These are phyloP conservation scores for Nitzschia sp. DNA, from an alignment of 108 stramenopile species.

Conservation along the genomic window DNA sequence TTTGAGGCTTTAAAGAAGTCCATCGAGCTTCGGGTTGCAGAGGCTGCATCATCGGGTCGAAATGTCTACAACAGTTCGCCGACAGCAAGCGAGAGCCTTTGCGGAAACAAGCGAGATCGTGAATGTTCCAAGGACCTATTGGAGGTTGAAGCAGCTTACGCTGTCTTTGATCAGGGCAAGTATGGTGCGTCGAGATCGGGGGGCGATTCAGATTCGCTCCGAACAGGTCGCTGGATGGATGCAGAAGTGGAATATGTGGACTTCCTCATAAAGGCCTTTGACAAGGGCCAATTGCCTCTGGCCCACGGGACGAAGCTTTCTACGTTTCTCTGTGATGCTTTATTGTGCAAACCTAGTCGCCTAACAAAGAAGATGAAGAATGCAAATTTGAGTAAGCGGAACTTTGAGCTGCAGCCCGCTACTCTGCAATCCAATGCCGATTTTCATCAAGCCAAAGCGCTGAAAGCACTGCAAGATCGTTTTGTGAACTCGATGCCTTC, in stretches of 20 bases:
- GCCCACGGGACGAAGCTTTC: constrained; percentile 64
- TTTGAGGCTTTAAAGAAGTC: constrained; percentile 12
- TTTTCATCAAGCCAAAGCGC: background rate
- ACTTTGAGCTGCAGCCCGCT: background rate
- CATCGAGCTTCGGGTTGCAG: background rate
- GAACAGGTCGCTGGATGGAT: constrained; percentile 77
- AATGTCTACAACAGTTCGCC: background rate
- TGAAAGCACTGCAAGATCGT: constrained; percentile 49
- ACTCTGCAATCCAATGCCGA: background rate
- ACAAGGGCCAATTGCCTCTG: constrained; percentile 51
- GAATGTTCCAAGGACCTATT: background rate
- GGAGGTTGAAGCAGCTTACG: constrained; percentile 9
- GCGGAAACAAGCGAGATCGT: constrained; percentile 13
- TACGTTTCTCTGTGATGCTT: constrained; percentile 61
- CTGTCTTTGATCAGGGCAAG: constrained; percentile 7
- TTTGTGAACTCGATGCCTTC: constrained; percentile 62
- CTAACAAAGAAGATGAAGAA: constrained; percentile 44
- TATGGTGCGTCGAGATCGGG: background rate
- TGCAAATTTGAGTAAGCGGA: constrained; percentile 57
- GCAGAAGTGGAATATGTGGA: constrained; percentile 62
- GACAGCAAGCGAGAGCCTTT: background rate
- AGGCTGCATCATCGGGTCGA: background rate
- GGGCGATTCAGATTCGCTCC: constrained; percentile 26
- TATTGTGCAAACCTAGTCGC: constrained; percentile 62
- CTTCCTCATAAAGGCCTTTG: constrained; percentile 56